A percentile compares a stretch with the other conserved stretches of the same genome.
phyloP scores from a whole-genome alignment of 2,329 filamentous ascomycete species.

The Pseudocercospora fuligena region DNA sequence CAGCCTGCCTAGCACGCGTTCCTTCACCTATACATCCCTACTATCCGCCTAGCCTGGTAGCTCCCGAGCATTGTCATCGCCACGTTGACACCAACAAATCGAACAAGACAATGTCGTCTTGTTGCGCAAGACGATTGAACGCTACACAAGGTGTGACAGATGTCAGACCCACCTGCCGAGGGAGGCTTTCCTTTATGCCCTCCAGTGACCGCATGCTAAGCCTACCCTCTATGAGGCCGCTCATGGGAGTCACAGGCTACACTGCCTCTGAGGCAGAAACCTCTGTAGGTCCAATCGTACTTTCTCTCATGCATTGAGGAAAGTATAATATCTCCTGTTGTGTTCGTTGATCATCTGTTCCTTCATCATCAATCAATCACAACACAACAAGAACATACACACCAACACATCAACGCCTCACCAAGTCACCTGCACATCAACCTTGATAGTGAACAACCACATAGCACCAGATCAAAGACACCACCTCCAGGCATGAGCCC shows the following conservation, averaged over 20 bases:
- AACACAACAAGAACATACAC: background rate
- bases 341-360: background rate
- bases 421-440: background rate
- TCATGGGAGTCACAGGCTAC: conserved; percentile 8
- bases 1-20: background rate
- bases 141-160: conserved; percentile 4
- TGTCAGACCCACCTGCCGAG: background rate
- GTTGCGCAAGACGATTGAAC: background rate
- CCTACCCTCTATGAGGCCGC: background rate
- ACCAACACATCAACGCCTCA: background rate
- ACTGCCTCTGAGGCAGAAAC: conserved; percentile 7
- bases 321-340: conserved; percentile 7
- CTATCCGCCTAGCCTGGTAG: conserved; percentile 2
- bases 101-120: conserved; percentile 1
- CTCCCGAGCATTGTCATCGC: conserved; percentile 2
- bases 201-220: conserved; percentile 4
- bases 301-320: background rate
- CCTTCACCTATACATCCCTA: conserved; percentile 3
- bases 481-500: background rate
- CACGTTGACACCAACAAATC: conserved; percentile 1
- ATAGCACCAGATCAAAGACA: background rate
- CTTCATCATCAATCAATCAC: conserved; percentile 7
- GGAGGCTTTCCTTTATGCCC: background rate
- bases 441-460: background rate
- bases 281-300: conserved; percentile 3